Evolutionary conservation across 1,284 basidiomycete genomes (phyloP).

Genomic region (Austroboletus novae-zelandiae): DNA sequence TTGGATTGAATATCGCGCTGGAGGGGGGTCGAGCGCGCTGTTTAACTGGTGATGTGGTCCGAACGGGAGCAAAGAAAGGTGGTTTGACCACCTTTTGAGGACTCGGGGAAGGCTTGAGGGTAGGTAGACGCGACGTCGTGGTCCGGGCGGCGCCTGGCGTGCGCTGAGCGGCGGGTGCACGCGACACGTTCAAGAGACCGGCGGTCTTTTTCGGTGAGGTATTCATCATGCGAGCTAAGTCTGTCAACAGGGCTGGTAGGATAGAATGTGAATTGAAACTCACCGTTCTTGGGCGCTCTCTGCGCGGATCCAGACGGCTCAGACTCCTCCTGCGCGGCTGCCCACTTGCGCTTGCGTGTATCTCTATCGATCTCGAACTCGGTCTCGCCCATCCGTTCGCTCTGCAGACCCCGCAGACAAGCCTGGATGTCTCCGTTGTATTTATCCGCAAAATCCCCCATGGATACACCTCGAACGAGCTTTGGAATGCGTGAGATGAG

Average conservation of each 20-base stretch:
- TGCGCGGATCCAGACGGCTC: constrained; percentile 35
- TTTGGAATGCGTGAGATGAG: constrained; percentile 73
- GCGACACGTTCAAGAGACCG: constrained; percentile 42
- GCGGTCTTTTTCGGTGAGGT: constrained; percentile 54
- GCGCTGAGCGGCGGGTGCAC: constrained; percentile 42
- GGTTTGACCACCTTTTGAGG: constrained; percentile 46
- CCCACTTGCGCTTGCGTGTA: constrained; percentile 73
- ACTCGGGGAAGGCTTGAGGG: constrained; percentile 48
- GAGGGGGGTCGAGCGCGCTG: constrained; percentile 51
- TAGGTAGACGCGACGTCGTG: constrained; percentile 33
- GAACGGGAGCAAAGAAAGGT: constrained; percentile 25
- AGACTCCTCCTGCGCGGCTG: constrained; percentile 55
- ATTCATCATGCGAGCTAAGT: constrained; percentile 49
- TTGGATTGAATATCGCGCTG: constrained; percentile 68
- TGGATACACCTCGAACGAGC: constrained; percentile 64
- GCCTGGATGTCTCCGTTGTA: constrained; percentile 72
- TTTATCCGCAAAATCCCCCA: constrained; percentile 74
- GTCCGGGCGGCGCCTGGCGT: constrained; percentile 44
- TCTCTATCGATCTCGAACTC: constrained; percentile 62
- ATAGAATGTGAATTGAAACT: constrained; percentile 4
- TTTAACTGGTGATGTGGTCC: constrained; percentile 49
- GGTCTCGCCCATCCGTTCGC: constrained; percentile 48
- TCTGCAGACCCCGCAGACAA: constrained; percentile 62
- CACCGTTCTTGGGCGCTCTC: constrained; percentile 61
- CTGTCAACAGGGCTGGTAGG: background rate